A percentile compares a stretch with the other conserved stretches of the same genome.
Evolutionary conservation across 2,329 filamentous ascomycete species (phyloP).

Genomic region (Juglanconis sp.): DNA sequence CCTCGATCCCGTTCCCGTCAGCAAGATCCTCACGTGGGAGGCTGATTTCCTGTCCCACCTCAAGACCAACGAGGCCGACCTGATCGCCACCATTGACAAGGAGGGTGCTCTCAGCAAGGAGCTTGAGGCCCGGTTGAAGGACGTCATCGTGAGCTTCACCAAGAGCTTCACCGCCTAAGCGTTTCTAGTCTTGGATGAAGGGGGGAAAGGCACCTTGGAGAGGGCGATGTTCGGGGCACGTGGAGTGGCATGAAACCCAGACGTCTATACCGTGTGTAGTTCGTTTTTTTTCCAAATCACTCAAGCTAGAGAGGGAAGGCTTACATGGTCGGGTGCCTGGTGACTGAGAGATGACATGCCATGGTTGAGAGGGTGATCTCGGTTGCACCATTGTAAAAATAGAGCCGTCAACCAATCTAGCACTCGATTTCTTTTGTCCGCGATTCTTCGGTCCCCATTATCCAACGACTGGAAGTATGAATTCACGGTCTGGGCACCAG

Average conservation of each 20-base stretch:
- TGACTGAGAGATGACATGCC: conserved; percentile 43
- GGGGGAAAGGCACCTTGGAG: conserved; percentile 22
- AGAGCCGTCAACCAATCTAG: conserved; percentile 60
- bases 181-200: conserved; percentile 28
- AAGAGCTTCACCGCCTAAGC: conserved; percentile 78
- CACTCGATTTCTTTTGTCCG: conserved; percentile 60
- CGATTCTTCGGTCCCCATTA: conserved; percentile 13
- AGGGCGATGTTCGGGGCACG: conserved; percentile 27
- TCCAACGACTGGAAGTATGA: no score
- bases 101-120: conserved; percentile 97
- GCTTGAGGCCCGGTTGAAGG: conserved; percentile 76
- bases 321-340: conserved; percentile 41
- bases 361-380: conserved; percentile 40
- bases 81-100: conserved; percentile 86
- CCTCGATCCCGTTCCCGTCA: conserved; percentile 84
- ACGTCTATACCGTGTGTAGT: conserved; percentile 46
- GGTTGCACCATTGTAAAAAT: conserved; percentile 58
- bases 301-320: conserved; percentile 46
- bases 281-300: conserved; percentile 34
- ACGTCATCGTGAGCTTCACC: conserved; percentile 76
- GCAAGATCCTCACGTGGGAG: conserved; percentile 93
- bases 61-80: conserved; percentile 81
- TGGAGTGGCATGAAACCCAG: conserved; percentile 33
- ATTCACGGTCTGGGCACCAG: no score
- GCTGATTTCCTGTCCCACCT: conserved; percentile 89